A percentile compares a stretch with the other conserved stretches of the same genome.
phyloP scores from a whole-genome alignment of 2,329 filamentous ascomycete genomes.

The Tricladium varicosporioides region DNA sequence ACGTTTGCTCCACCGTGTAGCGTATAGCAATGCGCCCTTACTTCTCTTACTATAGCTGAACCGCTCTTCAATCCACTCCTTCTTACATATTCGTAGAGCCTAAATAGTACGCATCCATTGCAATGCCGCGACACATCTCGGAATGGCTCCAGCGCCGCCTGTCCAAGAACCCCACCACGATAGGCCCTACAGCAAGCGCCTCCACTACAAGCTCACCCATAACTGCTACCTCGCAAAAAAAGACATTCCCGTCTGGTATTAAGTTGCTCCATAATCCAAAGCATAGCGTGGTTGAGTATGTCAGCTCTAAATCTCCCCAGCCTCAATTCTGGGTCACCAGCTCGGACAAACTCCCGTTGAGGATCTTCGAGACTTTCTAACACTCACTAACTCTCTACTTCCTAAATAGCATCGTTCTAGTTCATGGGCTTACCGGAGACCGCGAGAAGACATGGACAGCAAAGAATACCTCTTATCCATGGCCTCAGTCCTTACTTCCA shows the following conservation, averaged over 20 bases:
- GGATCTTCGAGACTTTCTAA: not conserved
- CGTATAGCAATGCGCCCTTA: no score
- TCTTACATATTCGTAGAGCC: no score
- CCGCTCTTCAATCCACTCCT: no score
- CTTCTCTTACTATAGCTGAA: no score
- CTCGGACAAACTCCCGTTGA: not conserved
- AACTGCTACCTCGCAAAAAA: not conserved
- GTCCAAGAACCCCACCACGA: not conserved
- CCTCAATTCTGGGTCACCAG: not conserved
- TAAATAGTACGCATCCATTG: no score
- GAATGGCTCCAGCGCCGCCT: not conserved
- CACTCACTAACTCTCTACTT: not conserved
- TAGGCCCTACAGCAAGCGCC: not conserved
- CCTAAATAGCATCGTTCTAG: constrained; percentile 36
- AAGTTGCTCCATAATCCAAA: constrained; percentile 3
- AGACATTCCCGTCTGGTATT: constrained; percentile 2
- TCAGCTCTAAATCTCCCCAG: not conserved
- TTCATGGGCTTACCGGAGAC: constrained; percentile 42
- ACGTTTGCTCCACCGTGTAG: no score
- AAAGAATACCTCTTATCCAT: constrained; percentile 28
- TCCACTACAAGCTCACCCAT: no score
- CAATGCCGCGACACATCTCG: no score
- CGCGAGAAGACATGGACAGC: constrained; percentile 40
- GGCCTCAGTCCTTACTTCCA: constrained; percentile 37
- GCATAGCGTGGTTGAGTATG: not conserved